Evolutionary conservation across 164 flowering plant species (phyloP), one percentile per base, ranked within the genome.

Genomic region (Brasenia schreberi): DNA sequence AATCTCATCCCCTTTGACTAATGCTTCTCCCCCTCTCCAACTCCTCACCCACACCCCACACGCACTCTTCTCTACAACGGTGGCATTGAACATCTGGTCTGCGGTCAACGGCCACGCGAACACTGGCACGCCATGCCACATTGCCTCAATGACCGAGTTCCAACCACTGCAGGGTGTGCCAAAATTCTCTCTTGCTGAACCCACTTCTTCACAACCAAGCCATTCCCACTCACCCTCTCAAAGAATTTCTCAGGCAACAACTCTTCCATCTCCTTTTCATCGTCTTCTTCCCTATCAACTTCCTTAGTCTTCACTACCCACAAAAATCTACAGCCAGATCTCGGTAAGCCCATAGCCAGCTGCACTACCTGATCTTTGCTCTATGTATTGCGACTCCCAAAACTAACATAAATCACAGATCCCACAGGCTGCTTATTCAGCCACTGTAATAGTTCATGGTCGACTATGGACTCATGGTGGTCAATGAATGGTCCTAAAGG

Each of bases 351-450:
- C 5, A 61, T 62, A 7, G 72, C 78, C 73, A 83, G 59, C 60
- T 86, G 87, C 67, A 72, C 71, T 0, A 79, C 77, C 67, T 83
- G 87, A n/a, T 65, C 82, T 44, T 43, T 68, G 0, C 77, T 68
- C 67, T 83, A 63, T 2, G 80, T 76, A 0, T 82, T 78, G 58
- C 85, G 79, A 70, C 80, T 84, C 11, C 87, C 91, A 59, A 84
- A 84, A 64, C 77, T 75, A 0, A 84, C 83, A 53, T 76, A 79
- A 68, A 84, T 67, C 33, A 86, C 87, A 3, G 87, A 84, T 18
- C 61, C 71, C 0, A 52, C 64, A 17, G 80, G 76, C 62, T 86
- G 82, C 5, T 63, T 64, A 49, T 80, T 79, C 1, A 86, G 70
- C 88, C 87, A 86, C 7, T 60, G 17, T 19, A 60, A 12, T 5